Conservation (phyloP, 257 asterid genomes). For the Solanum infundibuliforme region DNA sequence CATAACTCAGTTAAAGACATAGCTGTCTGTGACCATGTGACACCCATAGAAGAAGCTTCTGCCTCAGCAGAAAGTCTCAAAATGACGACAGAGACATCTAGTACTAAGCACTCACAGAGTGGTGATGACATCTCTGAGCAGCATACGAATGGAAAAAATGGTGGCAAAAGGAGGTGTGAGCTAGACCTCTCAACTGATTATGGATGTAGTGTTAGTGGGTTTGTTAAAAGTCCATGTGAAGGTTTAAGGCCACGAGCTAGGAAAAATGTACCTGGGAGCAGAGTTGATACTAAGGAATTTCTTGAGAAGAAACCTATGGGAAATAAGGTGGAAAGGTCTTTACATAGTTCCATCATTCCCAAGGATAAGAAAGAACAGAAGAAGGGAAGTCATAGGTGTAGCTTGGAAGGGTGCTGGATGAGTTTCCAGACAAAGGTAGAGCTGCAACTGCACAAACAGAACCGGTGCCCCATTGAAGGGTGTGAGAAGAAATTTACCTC, state of each 20-base stretch:
- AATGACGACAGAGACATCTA: constrained; percentile 4
- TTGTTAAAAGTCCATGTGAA: constrained; percentile 83
- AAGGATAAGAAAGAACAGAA: constrained; percentile 22
- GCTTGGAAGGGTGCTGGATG: constrained; percentile 55
- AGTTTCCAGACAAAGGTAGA: constrained; percentile 65
- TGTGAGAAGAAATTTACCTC: constrained; percentile 75
- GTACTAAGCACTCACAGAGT: constrained; percentile 2
- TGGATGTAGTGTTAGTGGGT: constrained; percentile 19
- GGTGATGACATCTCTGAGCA: not conserved
- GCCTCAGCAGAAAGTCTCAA: constrained; percentile 11
- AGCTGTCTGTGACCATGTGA: constrained; percentile 9
- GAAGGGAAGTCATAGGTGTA: constrained; percentile 42
- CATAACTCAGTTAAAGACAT: constrained; percentile 14
- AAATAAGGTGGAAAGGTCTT: constrained; percentile 19
- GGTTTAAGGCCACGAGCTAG: constrained; percentile 69
- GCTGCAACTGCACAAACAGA: constrained; percentile 48
- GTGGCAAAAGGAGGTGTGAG: constrained; percentile 55
- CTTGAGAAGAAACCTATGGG: constrained; percentile 2
- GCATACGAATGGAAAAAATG: constrained; percentile 11
- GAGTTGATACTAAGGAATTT: constrained; percentile 9
- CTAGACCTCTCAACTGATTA: constrained; percentile 20
- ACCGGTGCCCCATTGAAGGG: constrained; percentile 59
- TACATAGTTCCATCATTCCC: constrained; percentile 5
- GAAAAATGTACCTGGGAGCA: constrained; percentile 8
- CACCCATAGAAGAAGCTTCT: constrained; percentile 7